Conservation (phyloP, 306 rosid genomes). For the Argentina anserina region DNA sequence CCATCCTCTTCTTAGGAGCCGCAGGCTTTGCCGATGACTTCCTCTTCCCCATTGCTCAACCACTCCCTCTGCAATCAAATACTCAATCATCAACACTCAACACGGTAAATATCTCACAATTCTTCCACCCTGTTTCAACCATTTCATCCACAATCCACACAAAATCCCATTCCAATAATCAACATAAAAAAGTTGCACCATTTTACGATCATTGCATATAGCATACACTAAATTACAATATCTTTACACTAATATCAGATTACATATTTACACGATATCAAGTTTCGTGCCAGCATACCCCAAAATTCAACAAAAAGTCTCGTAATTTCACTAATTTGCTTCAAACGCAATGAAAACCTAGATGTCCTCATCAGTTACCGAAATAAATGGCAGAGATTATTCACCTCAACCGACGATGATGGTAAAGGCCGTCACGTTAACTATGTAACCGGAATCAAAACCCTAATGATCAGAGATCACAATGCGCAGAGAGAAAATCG, state of each 20-base stretch:
- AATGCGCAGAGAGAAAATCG: neutral
- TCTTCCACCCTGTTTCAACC: neutral
- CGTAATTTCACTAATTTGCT: too few relatives aligned
- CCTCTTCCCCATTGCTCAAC: conserved; percentile 79
- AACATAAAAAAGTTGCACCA: neutral
- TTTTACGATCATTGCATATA: neutral
- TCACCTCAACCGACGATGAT: conserved; percentile 7
- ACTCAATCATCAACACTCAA: neutral
- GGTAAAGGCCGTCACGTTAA: conserved; percentile 4
- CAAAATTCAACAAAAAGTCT: too few relatives aligned
- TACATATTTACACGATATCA: neutral
- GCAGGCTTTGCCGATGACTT: conserved; percentile 93
- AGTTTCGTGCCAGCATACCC: neutral
- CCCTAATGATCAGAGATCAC: conserved; percentile 9
- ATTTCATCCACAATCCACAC: neutral
- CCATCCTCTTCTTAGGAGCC: conserved; percentile 89
- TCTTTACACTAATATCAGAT: neutral
- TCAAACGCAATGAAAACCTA: too few relatives aligned
- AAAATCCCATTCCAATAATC: neutral
- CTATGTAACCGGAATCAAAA: neutral
- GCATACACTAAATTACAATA: too few relatives aligned
- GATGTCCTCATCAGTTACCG: too few relatives aligned
- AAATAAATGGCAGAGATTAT: neutral
- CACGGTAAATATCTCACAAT: too few relatives aligned
- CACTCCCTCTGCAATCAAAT: conserved; percentile 21